phyloP scores from a whole-genome alignment of 306 rosid species.

The Rosa lucieae region DNA sequence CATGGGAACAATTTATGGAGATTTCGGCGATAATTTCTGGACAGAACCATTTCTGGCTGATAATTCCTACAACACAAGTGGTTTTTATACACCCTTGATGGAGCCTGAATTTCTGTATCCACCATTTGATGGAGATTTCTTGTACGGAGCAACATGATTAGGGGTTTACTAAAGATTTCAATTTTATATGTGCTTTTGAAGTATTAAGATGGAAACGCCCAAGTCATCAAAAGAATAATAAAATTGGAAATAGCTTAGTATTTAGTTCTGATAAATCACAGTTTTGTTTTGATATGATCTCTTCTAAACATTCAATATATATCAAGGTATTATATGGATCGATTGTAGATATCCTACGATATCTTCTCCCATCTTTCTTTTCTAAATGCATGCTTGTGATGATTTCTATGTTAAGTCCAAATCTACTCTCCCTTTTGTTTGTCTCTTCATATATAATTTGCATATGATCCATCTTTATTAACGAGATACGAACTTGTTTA shows the following conservation, averaged over 20 bases:
- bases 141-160: slow-evolving; percentile 12
- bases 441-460: no score
- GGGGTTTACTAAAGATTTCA: not conserved
- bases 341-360: not conserved
- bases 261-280: not conserved
- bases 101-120: slow-evolving; percentile 27
- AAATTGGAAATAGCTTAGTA: not conserved
- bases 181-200: not conserved
- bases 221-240: not conserved
- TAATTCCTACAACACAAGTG: slow-evolving; percentile 19
- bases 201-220: not conserved
- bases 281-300: not conserved
- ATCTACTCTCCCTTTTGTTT: no score
- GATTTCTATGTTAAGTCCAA: no score
- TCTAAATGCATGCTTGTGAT: no score
- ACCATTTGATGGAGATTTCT: slow-evolving; percentile 25
- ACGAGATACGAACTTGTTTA: no score
- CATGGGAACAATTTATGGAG: slow-evolving; percentile 12
- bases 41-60: slow-evolving; percentile 41
- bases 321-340: not conserved
- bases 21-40: slow-evolving; percentile 40
- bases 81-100: slow-evolving; percentile 5
- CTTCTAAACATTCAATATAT: not conserved
- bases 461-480: not conserved
- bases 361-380: not conserved